Conservation (phyloP, 2,329 filamentous ascomycete species). For the Clarireedia paspali region DNA sequence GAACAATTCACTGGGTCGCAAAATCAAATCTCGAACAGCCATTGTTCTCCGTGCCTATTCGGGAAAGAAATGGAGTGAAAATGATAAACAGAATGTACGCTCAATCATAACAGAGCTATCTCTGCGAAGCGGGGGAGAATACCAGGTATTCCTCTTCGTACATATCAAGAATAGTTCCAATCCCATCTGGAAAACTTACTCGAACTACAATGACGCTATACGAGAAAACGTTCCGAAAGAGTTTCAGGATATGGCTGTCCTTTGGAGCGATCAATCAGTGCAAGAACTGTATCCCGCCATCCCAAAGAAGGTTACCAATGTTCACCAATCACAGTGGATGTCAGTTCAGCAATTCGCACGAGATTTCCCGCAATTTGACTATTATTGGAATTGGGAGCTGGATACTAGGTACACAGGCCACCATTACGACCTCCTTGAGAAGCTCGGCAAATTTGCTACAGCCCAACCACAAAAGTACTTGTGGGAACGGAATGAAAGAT, state of each 20-base stretch:
- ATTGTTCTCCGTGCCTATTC: slow-evolving; percentile 70
- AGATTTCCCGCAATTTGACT: slow-evolving; percentile 73
- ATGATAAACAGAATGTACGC: slow-evolving; percentile 72
- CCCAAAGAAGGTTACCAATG: slow-evolving; percentile 38
- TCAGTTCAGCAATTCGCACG: slow-evolving; percentile 69
- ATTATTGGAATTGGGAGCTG: slow-evolving; percentile 57
- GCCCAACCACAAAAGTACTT: slow-evolving; percentile 63
- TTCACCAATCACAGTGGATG: slow-evolving; percentile 34
- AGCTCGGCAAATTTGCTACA: slow-evolving; percentile 53
- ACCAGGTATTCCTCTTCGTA: slow-evolving; percentile 71
- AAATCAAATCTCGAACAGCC: slow-evolving; percentile 48
- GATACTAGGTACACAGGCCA: slow-evolving; percentile 74
- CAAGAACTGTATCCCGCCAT: slow-evolving; percentile 69
- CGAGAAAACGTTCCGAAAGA: slow-evolving; percentile 59
- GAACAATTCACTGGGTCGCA: background rate
- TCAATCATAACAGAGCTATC: slow-evolving; percentile 71
- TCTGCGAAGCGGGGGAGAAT: slow-evolving; percentile 70
- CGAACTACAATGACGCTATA: slow-evolving; percentile 52
- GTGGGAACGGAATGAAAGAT: slow-evolving; percentile 67
- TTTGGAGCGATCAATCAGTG: slow-evolving; percentile 72
- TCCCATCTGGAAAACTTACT: slow-evolving; percentile 51
- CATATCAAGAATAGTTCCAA: slow-evolving; percentile 61
- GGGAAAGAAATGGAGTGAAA: slow-evolving; percentile 67
- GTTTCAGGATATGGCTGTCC: slow-evolving; percentile 60
- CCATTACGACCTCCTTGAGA: slow-evolving; percentile 70